Conservation (phyloP, 306 rosid species). For the Morella rubra region DNA sequence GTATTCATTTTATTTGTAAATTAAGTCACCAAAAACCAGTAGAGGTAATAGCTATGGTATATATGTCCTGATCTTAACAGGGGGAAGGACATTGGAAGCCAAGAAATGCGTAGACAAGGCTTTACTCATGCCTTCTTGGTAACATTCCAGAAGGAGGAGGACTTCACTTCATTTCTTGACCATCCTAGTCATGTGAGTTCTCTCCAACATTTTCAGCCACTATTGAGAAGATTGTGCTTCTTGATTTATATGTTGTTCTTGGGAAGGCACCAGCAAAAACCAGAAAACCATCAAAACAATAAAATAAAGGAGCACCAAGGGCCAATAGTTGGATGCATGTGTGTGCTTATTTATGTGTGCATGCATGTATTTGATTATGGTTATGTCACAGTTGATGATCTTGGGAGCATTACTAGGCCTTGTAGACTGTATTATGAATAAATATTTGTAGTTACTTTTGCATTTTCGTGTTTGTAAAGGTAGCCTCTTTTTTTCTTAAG, state of each 20-base stretch:
- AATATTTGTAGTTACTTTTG: background rate
- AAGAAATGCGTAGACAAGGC: conserved; percentile 74
- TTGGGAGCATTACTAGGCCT: background rate
- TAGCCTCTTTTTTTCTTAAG: no score
- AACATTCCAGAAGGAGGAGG: conserved; percentile 83
- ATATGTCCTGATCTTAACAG: conserved; percentile 28
- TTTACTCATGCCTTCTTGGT: conserved; percentile 81
- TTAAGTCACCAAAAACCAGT: background rate
- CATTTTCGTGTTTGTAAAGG: background rate
- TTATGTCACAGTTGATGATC: background rate
- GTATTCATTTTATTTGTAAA: background rate
- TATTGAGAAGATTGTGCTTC: conserved; percentile 79
- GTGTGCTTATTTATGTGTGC: background rate
- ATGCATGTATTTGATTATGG: background rate
- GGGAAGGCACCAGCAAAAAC: conserved; percentile 51
- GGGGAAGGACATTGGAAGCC: conserved; percentile 83
- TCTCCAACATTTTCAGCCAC: conserved; percentile 72
- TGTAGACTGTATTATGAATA: background rate
- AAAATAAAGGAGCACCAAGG: conserved; percentile 4
- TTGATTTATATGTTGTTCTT: conserved; percentile 71
- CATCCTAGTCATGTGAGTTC: conserved; percentile 83
- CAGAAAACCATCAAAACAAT: conserved; percentile 5
- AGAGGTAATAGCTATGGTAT: background rate
- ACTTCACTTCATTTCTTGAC: conserved; percentile 52
- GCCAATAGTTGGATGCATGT: conserved; percentile 10